Evolutionary conservation across 495 filamentous ascomycete genomes (phyloP), one percentile per base, ranked within the genome.

Genomic region (Geopyxis carbonaria): DNA sequence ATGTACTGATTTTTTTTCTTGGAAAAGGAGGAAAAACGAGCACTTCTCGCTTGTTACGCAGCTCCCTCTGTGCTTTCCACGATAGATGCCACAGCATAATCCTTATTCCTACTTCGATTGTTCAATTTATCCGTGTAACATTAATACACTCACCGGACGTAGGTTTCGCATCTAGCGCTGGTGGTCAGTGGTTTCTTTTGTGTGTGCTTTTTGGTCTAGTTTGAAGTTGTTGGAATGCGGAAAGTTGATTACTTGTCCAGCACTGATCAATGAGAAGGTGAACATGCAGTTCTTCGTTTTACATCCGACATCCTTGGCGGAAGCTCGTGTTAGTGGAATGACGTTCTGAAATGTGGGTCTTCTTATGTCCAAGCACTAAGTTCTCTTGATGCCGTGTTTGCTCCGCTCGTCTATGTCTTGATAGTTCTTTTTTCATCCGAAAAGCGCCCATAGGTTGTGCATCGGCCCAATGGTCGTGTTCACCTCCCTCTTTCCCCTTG

Each of bases 111-210:
- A 34, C 13, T 18, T 18, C 20, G 27, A 5, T n/a, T n/a, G 27
- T 30, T n/a, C 15, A 15, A 30, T 30, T n/a, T n/a, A 15, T n/a
- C 27, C 11, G 3, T 34, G 16, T 34, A n/a, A n/a, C n/a, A n/a
- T n/a, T n/a, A n/a, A n/a, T n/a, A n/a, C n/a, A n/a, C n/a, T n/a
- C n/a, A n/a, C n/a, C n/a, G n/a, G n/a, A n/a, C 31, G 2, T 34
- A 19, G 11, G 16, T 13, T 37, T 13, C 25, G 7, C 34, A 9
- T 18, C 34, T 11, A 20, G 34, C 11, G 34, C 22, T 23, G 34
- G 34, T 37, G 34, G 34, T 37, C 8, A 37, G 34, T 37, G 34
- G 34, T 22, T 22, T 37, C 34, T n/a, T 37, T 21, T 37, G n/a
- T 37, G 34, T 7, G 5, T 7, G 15, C 7, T 24, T 37, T 11